phyloP scores from a whole-genome alignment of 371 early-diverging fungal genomes.

The Mortierella sp. region DNA sequence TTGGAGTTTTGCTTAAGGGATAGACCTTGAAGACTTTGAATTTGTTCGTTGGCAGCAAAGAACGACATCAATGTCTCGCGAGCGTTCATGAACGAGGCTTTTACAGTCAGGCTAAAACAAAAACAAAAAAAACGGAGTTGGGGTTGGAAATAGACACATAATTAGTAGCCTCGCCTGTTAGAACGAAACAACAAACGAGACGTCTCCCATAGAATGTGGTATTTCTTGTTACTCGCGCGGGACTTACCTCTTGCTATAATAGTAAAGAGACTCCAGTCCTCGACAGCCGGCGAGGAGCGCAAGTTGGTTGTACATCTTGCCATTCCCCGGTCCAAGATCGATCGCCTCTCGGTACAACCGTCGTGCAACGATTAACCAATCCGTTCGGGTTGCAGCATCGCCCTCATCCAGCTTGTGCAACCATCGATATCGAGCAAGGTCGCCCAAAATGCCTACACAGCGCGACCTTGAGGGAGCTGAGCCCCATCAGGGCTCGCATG shows the following conservation, averaged over 20 bases:
- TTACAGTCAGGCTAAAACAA: constrained; percentile 48
- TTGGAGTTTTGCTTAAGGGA: constrained; percentile 25
- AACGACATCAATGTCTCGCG: constrained; percentile 55
- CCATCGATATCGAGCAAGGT: constrained; percentile 73
- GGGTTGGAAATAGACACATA: neutral
- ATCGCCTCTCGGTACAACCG: constrained; percentile 65
- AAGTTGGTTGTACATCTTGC: constrained; percentile 60
- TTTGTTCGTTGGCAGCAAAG: constrained; percentile 53
- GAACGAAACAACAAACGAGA: too few species aligned
- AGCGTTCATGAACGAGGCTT: constrained; percentile 54
- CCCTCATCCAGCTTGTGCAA: constrained; percentile 54
- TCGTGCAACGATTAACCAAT: constrained; percentile 62
- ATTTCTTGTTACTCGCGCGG: too few species aligned
- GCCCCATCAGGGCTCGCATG: constrained; percentile 22
- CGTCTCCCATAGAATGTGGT: too few species aligned
- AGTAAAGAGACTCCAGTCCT: constrained; percentile 52
- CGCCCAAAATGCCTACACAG: constrained; percentile 65
- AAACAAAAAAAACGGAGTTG: neutral
- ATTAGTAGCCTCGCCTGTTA: too few species aligned
- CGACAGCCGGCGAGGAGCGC: constrained; percentile 51
- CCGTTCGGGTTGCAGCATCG: constrained; percentile 9
- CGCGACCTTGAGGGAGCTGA: neutral
- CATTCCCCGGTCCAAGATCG: constrained; percentile 70
- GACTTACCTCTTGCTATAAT: constrained; percentile 57
- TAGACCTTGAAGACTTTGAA: constrained; percentile 15